These are phyloP conservation scores for Trichosporon faecale DNA, from an alignment of 1,284 basidiomycete genomes.

Conservation along the genomic window DNA sequence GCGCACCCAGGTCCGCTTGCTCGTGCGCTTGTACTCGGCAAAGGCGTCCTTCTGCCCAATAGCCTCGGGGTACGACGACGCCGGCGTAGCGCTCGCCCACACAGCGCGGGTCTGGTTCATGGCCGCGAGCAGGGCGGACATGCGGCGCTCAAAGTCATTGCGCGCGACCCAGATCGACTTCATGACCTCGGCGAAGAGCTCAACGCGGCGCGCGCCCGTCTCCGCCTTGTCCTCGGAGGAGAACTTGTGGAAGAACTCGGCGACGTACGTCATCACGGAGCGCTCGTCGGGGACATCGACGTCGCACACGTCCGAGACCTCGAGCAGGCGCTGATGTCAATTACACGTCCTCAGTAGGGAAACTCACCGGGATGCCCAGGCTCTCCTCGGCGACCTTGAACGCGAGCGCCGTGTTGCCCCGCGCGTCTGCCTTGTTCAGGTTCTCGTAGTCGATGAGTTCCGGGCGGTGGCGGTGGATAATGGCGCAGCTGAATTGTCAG, in stretches of 20 bases:
- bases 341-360: background rate
- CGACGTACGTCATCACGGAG: constrained; percentile 66
- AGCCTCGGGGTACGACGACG: constrained; percentile 75
- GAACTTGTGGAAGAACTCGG: constrained; percentile 97
- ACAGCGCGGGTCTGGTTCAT: constrained; percentile 63
- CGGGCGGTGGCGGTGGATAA: constrained; percentile 95
- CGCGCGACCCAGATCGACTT: constrained; percentile 56
- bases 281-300: constrained; percentile 83
- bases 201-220: constrained; percentile 86
- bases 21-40: constrained; percentile 76
- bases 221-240: constrained; percentile 96
- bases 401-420: constrained; percentile 77
- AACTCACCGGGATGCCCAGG: constrained; percentile 78
- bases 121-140: constrained; percentile 60
- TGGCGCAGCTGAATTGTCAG: constrained; percentile 67
- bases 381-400: constrained; percentile 82
- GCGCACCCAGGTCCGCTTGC: constrained; percentile 80
- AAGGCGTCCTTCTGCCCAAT: constrained; percentile 72
- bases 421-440: constrained; percentile 73
- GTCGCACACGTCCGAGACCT: constrained; percentile 95
- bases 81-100: constrained; percentile 64
- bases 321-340: constrained; percentile 72
- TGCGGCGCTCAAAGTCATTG: constrained; percentile 92
- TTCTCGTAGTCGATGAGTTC: constrained; percentile 83
- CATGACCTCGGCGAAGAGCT: constrained; percentile 95